Evolutionary conservation across 768 basidiomycete genomes (phyloP).

Genomic region (Suillus subalutaceus): DNA sequence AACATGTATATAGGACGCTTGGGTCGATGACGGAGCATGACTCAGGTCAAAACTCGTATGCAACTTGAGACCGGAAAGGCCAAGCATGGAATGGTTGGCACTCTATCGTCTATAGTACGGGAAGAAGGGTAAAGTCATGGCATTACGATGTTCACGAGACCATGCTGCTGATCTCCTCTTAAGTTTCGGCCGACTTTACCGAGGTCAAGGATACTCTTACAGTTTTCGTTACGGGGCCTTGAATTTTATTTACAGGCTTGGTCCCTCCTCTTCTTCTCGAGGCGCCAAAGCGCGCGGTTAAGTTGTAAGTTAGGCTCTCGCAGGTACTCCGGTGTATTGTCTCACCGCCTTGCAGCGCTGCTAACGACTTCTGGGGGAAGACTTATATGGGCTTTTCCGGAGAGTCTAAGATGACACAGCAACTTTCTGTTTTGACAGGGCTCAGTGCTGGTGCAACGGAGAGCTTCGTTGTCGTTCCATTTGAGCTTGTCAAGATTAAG

Average conservation of each 20-base stretch:
- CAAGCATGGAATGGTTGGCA: constrained; percentile 77
- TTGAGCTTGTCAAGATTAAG: constrained; percentile 94
- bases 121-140: constrained; percentile 78
- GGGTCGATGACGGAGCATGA: constrained; percentile 13
- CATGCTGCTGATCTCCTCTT: constrained; percentile 12
- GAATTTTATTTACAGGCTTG: constrained; percentile 54
- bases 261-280: constrained; percentile 95
- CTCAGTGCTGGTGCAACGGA: constrained; percentile 96
- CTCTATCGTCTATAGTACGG: constrained; percentile 78
- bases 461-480: constrained; percentile 93
- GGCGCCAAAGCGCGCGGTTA: constrained; percentile 97
- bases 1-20: not conserved
- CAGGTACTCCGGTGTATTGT: not conserved
- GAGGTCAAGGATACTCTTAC: constrained; percentile 52
- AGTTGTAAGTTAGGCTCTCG: constrained; percentile 62
- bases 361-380: constrained; percentile 97
- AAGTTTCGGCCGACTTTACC: constrained; percentile 83
- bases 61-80: constrained; percentile 90
- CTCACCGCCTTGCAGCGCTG: constrained; percentile 50
- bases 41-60: constrained; percentile 96
- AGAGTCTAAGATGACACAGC: constrained; percentile 83
- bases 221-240: not conserved
- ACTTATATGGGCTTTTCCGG: constrained; percentile 65
- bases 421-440: constrained; percentile 87
- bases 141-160: constrained; percentile 20